phyloP scores from a whole-genome alignment of 2,329 filamentous ascomycete genomes.

The Cladosporium halotolerans region DNA sequence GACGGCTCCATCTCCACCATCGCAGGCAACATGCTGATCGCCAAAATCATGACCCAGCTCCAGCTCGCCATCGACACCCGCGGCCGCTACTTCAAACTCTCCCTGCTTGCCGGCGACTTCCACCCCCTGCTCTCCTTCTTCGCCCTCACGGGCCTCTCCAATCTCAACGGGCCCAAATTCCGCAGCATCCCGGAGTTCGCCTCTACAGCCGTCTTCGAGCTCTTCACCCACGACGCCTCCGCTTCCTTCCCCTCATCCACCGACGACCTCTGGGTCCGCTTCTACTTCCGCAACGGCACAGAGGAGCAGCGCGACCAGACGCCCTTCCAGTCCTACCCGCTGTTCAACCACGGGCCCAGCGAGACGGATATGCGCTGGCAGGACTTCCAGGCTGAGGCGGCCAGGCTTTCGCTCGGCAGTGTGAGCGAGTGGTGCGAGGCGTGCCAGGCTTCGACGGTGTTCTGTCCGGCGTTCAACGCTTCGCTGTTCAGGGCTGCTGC shows the following conservation, averaged over 20 bases:
- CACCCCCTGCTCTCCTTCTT: conserved; percentile 48
- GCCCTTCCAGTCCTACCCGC: conserved; percentile 38
- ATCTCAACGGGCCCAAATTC: conserved; percentile 39
- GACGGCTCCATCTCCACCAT: conserved; percentile 34
- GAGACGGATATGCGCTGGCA: conserved; percentile 43
- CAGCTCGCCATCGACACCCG: conserved; percentile 24
- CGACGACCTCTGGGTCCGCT: conserved; percentile 48
- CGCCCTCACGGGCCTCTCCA: conserved; percentile 38
- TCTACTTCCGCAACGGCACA: conserved; percentile 53
- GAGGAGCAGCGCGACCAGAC: conserved; percentile 19
- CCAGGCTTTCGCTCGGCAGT: conserved; percentile 37
- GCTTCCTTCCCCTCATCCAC: conserved; percentile 32
- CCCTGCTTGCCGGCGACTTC: conserved; percentile 42
- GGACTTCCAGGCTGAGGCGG: conserved; percentile 45
- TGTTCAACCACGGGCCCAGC: conserved; percentile 46
- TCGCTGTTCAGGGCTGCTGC: conserved; percentile 12
- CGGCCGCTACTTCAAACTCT: conserved; percentile 25
- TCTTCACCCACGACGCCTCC: conserved; percentile 35
- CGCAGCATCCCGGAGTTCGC: conserved; percentile 44
- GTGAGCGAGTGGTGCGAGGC: conserved; percentile 47
- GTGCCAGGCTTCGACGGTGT: conserved; percentile 41
- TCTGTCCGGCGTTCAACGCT: conserved; percentile 43
- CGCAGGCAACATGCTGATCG: conserved; percentile 32
- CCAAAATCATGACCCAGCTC: conserved; percentile 30
- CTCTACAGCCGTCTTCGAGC: conserved; percentile 47